These are phyloP conservation scores for Martiniozyma abietophila DNA, from an alignment of 805 yeast genomes.

Conservation along the genomic window DNA sequence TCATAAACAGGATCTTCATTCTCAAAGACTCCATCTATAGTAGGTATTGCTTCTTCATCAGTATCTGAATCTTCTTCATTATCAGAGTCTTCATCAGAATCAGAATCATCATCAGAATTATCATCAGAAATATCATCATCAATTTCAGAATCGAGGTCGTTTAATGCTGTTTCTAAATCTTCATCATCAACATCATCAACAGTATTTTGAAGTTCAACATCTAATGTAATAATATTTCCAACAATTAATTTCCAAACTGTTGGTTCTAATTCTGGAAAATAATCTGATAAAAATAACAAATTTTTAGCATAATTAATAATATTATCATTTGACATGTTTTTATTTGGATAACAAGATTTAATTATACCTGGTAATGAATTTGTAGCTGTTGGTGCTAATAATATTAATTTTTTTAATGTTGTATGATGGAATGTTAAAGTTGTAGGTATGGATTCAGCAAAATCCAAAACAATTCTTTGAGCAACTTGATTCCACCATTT, in stretches of 20 bases:
- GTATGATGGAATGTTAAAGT: conserved; percentile 45
- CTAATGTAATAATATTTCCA: conserved; percentile 76
- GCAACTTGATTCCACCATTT: conserved; percentile 87
- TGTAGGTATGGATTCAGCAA: conserved; percentile 25
- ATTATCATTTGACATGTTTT: conserved; percentile 46
- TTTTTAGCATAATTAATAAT: conserved; percentile 60
- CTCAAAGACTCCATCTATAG: conserved; percentile 26
- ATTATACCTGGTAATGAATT: conserved; percentile 52
- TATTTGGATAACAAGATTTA: conserved; percentile 67
- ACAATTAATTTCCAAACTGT: conserved; percentile 73
- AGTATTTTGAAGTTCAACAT: conserved; percentile 86
- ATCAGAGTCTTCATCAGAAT: conserved; percentile 28
- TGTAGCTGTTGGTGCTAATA: conserved; percentile 74
- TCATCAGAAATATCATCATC: conserved; percentile 22
- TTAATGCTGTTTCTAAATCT: conserved; percentile 41
- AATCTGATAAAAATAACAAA: conserved; percentile 46
- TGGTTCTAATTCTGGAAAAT: conserved; percentile 68
- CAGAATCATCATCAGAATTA: conserved; percentile 32
- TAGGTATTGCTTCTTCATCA: conserved; percentile 18
- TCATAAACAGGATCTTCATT: conserved; percentile 37
- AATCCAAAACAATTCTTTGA: conserved; percentile 53
- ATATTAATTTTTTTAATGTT: conserved; percentile 52
- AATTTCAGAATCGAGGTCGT: conserved; percentile 24
- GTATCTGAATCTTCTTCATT: conserved; percentile 33
- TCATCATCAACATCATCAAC: conserved; percentile 78